Percentiles rank a stretch among this genome's conserved stretches.
phyloP scores from a whole-genome alignment of 2,329 filamentous ascomycete species.

The Emydomyces testavorans region DNA sequence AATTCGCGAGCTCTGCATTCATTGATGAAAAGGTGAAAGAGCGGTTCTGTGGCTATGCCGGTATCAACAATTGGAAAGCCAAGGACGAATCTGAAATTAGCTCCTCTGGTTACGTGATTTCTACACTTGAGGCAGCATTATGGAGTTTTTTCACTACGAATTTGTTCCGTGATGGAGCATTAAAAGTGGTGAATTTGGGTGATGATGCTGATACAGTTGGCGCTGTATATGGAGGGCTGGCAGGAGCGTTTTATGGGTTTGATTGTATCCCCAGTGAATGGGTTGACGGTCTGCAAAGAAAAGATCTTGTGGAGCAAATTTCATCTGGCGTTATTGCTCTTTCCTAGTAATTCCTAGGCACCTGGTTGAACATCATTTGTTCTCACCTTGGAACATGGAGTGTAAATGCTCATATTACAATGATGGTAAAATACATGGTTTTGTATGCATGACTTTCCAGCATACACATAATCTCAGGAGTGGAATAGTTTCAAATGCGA shows the following conservation, averaged over 20 bases:
- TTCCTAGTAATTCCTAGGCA: too few relatives aligned
- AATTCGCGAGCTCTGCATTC: constrained; percentile 18
- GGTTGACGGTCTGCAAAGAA: constrained; percentile 22
- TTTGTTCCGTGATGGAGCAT: constrained; percentile 29
- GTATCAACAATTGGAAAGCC: constrained; percentile 22
- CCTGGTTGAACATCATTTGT: too few relatives aligned
- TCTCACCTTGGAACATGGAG: too few relatives aligned
- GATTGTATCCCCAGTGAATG: constrained; percentile 26
- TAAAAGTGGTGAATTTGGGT: constrained; percentile 34
- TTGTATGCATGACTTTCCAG: too few relatives aligned
- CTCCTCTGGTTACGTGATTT: constrained; percentile 33
- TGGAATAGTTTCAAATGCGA: background rate
- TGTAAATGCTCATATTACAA: too few relatives aligned
- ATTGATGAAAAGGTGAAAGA: constrained; percentile 15
- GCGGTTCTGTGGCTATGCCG: constrained; percentile 17
- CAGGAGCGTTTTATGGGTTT: constrained; percentile 33
- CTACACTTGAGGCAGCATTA: constrained; percentile 34
- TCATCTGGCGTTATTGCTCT: constrained; percentile 7
- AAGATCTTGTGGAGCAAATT: constrained; percentile 18
- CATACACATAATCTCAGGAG: background rate
- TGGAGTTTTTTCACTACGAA: constrained; percentile 35
- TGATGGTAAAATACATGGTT: too few relatives aligned
- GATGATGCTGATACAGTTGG: constrained; percentile 37
- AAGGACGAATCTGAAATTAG: constrained; percentile 20
- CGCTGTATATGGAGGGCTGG: constrained; percentile 36